These are phyloP conservation scores for Trichocladium uniseriatum DNA, from an alignment of 495 filamentous ascomycete genomes.

Conservation along the genomic window DNA sequence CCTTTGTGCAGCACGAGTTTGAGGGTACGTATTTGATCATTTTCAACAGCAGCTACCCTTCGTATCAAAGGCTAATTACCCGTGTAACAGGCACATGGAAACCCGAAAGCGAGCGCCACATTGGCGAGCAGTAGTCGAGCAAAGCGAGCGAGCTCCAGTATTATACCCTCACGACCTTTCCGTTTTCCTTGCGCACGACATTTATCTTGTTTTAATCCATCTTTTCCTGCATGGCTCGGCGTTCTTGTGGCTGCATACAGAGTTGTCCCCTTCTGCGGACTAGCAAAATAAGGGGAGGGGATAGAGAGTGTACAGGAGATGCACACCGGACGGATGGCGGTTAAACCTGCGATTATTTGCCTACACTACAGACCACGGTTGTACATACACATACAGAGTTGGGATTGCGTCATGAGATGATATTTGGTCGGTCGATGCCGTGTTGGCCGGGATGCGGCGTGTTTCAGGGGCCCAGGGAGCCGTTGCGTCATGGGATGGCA, in stretches of 20 bases:
- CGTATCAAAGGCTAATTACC: neutral
- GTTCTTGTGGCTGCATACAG: conserved; percentile 7
- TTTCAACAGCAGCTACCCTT: neutral
- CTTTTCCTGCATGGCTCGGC: conserved; percentile 12
- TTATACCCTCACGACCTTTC: conserved; percentile 1
- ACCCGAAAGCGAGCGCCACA: conserved; percentile 57
- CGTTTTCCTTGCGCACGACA: conserved; percentile 2
- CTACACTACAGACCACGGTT: too few species aligned
- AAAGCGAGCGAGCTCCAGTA: neutral
- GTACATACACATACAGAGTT: too few species aligned
- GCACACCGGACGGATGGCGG: too few species aligned
- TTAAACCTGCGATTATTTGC: too few species aligned
- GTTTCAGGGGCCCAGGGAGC: neutral
- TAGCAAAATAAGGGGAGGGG: too few species aligned
- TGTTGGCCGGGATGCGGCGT: too few species aligned
- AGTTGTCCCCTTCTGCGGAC: neutral
- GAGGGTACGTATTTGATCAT: conserved; percentile 51
- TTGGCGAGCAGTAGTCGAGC: conserved; percentile 29
- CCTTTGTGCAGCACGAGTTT: conserved; percentile 95
- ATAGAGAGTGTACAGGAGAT: neutral
- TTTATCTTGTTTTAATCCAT: conserved; percentile 12
- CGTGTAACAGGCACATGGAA: conserved; percentile 62
- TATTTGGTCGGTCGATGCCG: too few species aligned
- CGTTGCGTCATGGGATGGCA: neutral
- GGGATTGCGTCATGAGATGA: too few species aligned